Evolutionary conservation across 148 eudicot species (phyloP), one percentile per base, ranked within the genome.

Genomic region (Cornus controversa): DNA sequence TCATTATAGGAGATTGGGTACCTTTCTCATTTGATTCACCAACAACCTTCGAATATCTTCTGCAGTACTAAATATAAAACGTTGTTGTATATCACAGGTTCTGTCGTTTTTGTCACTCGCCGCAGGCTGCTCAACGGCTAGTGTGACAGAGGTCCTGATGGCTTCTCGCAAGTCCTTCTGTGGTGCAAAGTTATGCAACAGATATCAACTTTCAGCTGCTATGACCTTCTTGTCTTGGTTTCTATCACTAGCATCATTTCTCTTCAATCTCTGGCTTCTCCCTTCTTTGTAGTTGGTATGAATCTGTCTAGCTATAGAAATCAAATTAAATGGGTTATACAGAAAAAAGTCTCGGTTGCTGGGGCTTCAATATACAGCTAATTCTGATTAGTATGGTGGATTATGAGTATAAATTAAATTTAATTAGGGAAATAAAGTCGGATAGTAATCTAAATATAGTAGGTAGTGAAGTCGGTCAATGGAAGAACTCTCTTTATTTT

Each of bases 1-100:
- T 95, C 60, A 80, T 89, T 14, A 62, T 89, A 8, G 99, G 96
- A 77, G 99, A 95, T 86, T 95, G 93, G 94, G 99, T 95, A 95
- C n/a, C 75, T 22, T 10, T 4, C 29, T 62, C 18, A 34, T 50
- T 16, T 50, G 20, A 50, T 34, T 42, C 29, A 80, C 63, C 4
- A 40, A 60, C 64, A 22, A n/a, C 24, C 23, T 62, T 11, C 15
- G 11, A 20, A 20, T 50, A 28, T 64, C 31, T 14, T 64, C 23
- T 13, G 18, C 7, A 26, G 40, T 10, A 24, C 70, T 37, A 26
- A 62, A 37, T 66, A 16, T 15, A 18, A 66, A 25, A 24, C 3
- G 47, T 71, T 15, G 40, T 14, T 60, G 23, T 28, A 45, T 72
- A 58, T 78, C 22, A 76, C 89, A 95, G 99, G 93, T 88, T 23